phyloP scores from a whole-genome alignment of 306 rosid species.

The Lathyrus aphaca region DNA sequence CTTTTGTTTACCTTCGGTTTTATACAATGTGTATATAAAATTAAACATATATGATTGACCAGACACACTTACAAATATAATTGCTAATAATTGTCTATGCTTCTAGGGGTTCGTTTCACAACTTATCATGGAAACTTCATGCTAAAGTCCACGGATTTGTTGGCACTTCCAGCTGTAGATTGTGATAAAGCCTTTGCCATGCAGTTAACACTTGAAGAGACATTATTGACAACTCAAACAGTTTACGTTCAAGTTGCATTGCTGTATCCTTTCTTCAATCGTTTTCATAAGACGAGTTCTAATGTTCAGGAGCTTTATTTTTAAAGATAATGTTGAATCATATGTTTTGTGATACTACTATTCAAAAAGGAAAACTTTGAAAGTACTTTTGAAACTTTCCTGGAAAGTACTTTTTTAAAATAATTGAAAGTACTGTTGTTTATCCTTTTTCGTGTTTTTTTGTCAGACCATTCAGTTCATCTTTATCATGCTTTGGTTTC shows the following conservation, averaged over 20 bases:
- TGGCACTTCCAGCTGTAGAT: conserved; percentile 99
- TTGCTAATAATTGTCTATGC: conserved; percentile 42
- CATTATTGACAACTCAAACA: conserved; percentile 84
- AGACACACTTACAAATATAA: not conserved
- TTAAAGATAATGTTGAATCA: conserved; percentile 21
- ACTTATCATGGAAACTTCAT: conserved; percentile 94
- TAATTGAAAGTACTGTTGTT: no score
- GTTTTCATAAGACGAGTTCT: conserved; percentile 26
- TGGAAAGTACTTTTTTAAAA: not conserved
- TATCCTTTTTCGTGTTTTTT: no score
- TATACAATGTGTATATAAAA: not conserved
- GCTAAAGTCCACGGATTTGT: conserved; percentile 93
- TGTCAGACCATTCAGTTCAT: not conserved
- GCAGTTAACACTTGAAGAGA: conserved; percentile 93
- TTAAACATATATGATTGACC: not conserved
- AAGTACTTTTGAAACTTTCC: not conserved
- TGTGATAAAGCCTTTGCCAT: conserved; percentile 97
- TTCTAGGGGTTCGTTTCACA: conserved; percentile 87
- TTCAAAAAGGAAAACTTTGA: conserved; percentile 8
- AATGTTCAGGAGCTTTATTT: conserved; percentile 5
- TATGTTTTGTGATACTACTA: conserved; percentile 10
- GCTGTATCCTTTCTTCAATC: conserved; percentile 78
- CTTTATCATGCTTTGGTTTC: conserved; percentile 33
- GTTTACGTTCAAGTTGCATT: conserved; percentile 97
- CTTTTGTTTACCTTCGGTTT: conserved; percentile 18